A percentile compares a stretch with the other conserved stretches of the same genome.
Evolutionary conservation across 495 filamentous ascomycete genomes (phyloP).

Genomic region (Tuber aestivum): DNA sequence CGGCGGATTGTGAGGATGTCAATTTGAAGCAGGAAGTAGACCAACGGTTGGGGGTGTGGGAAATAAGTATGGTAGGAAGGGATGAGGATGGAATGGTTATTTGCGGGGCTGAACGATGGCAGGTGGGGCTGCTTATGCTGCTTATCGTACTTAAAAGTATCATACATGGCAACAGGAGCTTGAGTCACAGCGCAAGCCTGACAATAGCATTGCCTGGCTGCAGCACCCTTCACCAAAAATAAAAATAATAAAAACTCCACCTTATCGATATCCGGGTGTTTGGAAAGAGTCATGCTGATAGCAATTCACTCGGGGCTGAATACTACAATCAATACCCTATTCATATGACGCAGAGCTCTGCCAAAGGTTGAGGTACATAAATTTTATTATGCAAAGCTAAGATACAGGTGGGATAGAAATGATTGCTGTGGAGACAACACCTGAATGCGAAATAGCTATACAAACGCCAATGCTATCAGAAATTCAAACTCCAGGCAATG

Average conservation of each 20-base stretch:
- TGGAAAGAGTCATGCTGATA: background rate
- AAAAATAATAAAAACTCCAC: background rate
- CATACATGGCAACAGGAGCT: background rate
- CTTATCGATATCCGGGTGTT: background rate
- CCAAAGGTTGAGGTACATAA: background rate
- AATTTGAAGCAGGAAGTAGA: background rate
- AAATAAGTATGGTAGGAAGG: background rate
- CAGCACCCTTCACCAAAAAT: background rate
- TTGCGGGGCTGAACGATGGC: background rate
- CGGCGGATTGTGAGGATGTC: background rate
- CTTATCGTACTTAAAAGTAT: background rate
- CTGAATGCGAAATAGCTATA: background rate
- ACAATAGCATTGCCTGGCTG: background rate
- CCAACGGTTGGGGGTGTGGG: background rate
- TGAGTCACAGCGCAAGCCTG: background rate
- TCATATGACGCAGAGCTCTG: background rate
- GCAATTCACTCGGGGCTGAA: background rate
- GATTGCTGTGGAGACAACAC: background rate
- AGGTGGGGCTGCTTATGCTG: background rate
- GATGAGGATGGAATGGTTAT: background rate
- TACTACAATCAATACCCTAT: background rate
- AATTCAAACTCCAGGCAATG: background rate
- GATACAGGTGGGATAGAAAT: background rate
- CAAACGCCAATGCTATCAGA: background rate
- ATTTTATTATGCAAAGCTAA: too few species aligned